These are phyloP conservation scores for Stagonosporopsis cucurbitacearum DNA, from an alignment of 2,329 filamentous ascomycete genomes.

Conservation along the genomic window DNA sequence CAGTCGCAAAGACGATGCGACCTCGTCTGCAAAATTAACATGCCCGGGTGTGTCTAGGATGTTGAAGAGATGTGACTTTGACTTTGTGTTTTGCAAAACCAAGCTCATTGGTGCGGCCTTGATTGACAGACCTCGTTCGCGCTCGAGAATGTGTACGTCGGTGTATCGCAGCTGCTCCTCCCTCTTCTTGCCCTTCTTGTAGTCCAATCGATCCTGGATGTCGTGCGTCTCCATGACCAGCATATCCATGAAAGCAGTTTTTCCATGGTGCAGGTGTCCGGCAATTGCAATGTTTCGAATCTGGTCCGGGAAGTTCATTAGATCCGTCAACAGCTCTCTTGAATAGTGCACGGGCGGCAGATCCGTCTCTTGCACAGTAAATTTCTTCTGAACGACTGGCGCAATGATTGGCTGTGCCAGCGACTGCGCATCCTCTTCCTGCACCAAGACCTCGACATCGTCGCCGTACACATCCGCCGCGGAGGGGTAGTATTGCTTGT, in stretches of 20 bases:
- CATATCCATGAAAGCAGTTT: slow-evolving; percentile 99
- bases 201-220: slow-evolving; percentile 77
- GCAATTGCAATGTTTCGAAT: slow-evolving; percentile 91
- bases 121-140: slow-evolving; percentile 87
- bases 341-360: slow-evolving; percentile 88
- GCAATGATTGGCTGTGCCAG: slow-evolving; percentile 92
- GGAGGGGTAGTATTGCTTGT: slow-evolving; percentile 99
- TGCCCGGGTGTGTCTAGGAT: slow-evolving; percentile 96
- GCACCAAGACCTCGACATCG: slow-evolving; percentile 93
- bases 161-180: slow-evolving; percentile 96
- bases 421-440: slow-evolving; percentile 96
- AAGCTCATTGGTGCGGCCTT: slow-evolving; percentile 95
- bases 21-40: slow-evolving; percentile 98
- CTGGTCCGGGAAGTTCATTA: slow-evolving; percentile 96
- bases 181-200: slow-evolving; percentile 77
- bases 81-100: slow-evolving; percentile 83
- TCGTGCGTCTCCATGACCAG: slow-evolving; percentile 95
- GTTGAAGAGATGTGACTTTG: slow-evolving; percentile 95
- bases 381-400: slow-evolving; percentile 93
- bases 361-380: slow-evolving; percentile 89
- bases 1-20: slow-evolving; percentile 83
- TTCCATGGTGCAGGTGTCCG: slow-evolving; percentile 94
- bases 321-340: slow-evolving; percentile 88
- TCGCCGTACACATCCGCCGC: slow-evolving; percentile 93
- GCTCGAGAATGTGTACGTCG: slow-evolving; percentile 86